A percentile compares a stretch with the other conserved stretches of the same genome.
Evolutionary conservation across 2,329 filamentous ascomycete genomes (phyloP).

Genomic region (Penicillium sp.): DNA sequence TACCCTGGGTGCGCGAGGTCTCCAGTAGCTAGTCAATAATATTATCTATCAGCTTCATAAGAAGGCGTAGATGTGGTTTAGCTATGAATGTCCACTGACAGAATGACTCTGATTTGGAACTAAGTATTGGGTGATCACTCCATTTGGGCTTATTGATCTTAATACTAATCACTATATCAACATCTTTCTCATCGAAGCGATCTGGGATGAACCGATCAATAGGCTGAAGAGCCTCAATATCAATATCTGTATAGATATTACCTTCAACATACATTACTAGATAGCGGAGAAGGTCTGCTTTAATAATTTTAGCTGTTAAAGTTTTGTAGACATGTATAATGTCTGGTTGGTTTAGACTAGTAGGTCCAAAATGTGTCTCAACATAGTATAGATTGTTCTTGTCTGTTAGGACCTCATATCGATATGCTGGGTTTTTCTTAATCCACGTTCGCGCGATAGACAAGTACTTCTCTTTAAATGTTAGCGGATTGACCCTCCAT

Average conservation of each 20-base stretch:
- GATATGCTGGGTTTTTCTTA: conserved; percentile 60
- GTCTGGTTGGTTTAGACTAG: conserved; percentile 63
- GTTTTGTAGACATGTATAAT: conserved; percentile 60
- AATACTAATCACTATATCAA: conserved; percentile 66
- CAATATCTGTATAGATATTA: conserved; percentile 58
- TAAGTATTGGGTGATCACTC: conserved; percentile 60
- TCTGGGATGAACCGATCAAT: conserved; percentile 53
- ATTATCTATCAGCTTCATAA: conserved; percentile 64
- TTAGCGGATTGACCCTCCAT: conserved; percentile 66
- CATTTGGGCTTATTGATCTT: conserved; percentile 69
- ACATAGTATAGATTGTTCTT: conserved; percentile 64
- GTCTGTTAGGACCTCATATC: conserved; percentile 68
- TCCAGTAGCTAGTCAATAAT: conserved; percentile 64
- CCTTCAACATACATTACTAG: conserved; percentile 65
- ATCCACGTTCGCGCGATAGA: conserved; percentile 62
- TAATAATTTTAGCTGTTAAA: conserved; percentile 59
- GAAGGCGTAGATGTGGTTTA: conserved; percentile 63
- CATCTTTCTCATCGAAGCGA: conserved; percentile 57
- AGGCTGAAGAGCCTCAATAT: conserved; percentile 54
- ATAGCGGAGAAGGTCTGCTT: conserved; percentile 63
- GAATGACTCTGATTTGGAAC: conserved; percentile 65
- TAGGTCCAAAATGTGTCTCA: conserved; percentile 62
- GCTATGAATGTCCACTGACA: conserved; percentile 74
- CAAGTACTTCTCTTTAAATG: conserved; percentile 62
- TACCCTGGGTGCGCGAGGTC: conserved; percentile 56